Evolutionary conservation across 768 basidiomycete genomes (phyloP), one percentile per base, ranked within the genome.

Genomic region (Podaxis sp.): DNA sequence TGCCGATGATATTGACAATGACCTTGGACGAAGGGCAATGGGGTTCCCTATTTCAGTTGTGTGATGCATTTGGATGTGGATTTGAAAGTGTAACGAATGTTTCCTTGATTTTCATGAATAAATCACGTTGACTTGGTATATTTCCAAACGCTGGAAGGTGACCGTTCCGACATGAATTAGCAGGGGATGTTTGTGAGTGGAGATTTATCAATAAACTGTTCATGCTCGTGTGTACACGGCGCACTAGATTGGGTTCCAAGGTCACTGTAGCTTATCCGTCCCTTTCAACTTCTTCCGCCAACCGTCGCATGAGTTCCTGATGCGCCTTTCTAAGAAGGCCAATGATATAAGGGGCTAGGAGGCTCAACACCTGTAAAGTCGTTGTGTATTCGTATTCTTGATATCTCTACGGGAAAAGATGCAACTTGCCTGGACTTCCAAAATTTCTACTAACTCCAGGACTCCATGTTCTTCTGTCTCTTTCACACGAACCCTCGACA

Each of bases 281-380:
- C 24, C 65, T 63, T 65, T 73, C 73, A 59, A 70, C 59, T 55
- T 63, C 68, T 8, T 58, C 66, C 6, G 63, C 70, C 24, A 78
- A 61, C 24, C 63, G 66, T 13, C 75, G 70, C 8, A 78, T 63
- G 12, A 72, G 56, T 17, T 61, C 64, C 6, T 56, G 22, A 63
- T 77, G 77, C 24, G 74, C 68, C 12, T 64, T 67, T 51, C 53
- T 65, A 62, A 77, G 69, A 11, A 74, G 73, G 24, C 67, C 63
- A 2, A 69, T 55, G 53, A 79, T 73, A 59, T 70, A 79, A 1
- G 77, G 77, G 54, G 76, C 69, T 24, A 79, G 59, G 52, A 78
- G 64, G 60, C 70, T 74, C 48, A 76, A 64, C 7, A 67, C 70
- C 79, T 79, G 28, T 54, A 59, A 24, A 30, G 53, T 26, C 7